These are phyloP conservation scores for Barnettozyma botsteinii DNA, from an alignment of 805 yeast species.

Conservation along the genomic window DNA sequence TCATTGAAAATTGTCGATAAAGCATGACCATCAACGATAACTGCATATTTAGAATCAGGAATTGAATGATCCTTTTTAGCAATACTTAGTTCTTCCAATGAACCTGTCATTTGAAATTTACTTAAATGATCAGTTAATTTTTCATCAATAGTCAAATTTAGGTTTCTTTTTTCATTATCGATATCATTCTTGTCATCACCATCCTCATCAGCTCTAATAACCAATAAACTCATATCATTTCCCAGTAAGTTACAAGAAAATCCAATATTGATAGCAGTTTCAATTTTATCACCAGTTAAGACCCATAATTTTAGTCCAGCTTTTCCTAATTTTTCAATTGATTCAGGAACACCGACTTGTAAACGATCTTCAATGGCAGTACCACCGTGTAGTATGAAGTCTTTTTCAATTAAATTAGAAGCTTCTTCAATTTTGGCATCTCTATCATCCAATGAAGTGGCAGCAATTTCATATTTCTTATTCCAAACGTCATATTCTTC, in stretches of 20 bases:
- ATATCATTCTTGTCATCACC: slow-evolving; percentile 26
- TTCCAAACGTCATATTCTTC: slow-evolving; percentile 59
- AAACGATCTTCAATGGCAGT: slow-evolving; percentile 85
- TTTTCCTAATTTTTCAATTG: slow-evolving; percentile 59
- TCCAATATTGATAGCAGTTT: slow-evolving; percentile 82
- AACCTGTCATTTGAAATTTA: slow-evolving; percentile 53
- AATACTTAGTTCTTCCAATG: slow-evolving; percentile 45
- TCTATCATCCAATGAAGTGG: slow-evolving; percentile 56
- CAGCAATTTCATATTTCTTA: slow-evolving; percentile 53
- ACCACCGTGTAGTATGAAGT: slow-evolving; percentile 65
- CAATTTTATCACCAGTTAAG: slow-evolving; percentile 76
- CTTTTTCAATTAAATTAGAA: slow-evolving; percentile 65
- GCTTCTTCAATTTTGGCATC: slow-evolving; percentile 71
- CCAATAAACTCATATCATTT: slow-evolving; percentile 66
- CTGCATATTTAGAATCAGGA: slow-evolving; percentile 63
- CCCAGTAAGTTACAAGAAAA: slow-evolving; percentile 71
- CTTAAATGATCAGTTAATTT: slow-evolving; percentile 40
- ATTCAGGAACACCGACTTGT: slow-evolving; percentile 82
- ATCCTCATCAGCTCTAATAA: slow-evolving; percentile 44
- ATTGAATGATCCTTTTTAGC: slow-evolving; percentile 58
- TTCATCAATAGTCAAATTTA: slow-evolving; percentile 22
- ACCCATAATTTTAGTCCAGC: slow-evolving; percentile 87
- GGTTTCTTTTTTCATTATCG: slow-evolving; percentile 34
- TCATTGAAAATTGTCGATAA: slow-evolving; percentile 44
- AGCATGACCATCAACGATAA: slow-evolving; percentile 76